Conservation (phyloP, 257 asterid species). For the Solanum lignicaule region DNA sequence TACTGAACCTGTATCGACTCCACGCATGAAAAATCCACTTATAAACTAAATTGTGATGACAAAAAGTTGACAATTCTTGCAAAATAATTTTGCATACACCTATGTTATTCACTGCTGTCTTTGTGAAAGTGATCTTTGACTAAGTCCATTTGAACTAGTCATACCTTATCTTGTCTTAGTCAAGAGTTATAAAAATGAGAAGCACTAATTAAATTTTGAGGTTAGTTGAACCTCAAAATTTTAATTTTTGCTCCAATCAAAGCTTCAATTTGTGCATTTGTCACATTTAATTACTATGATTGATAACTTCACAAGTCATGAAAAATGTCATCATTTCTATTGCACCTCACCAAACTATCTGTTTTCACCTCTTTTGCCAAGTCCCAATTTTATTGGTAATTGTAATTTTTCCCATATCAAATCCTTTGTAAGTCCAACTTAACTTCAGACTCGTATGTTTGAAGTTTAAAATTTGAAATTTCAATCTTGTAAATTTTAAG, state of each 20-base stretch:
- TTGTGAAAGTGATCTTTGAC: background rate
- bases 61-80: background rate
- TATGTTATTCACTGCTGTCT: background rate
- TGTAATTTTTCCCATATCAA: background rate
- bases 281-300: background rate
- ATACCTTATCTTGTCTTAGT: background rate
- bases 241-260: background rate
- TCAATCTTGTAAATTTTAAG: background rate
- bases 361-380: background rate
- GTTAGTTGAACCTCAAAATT: background rate
- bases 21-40: background rate
- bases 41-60: background rate
- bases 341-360: background rate
- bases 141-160: background rate
- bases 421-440: background rate
- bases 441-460: background rate
- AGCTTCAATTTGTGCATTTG: background rate
- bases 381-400: background rate
- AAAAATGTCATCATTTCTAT: background rate
- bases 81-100: background rate
- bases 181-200: background rate
- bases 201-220: background rate
- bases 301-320: background rate
- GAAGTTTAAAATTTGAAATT: too few relatives aligned
- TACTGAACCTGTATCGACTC: rapidly evolving